Base-by-base conservation (phyloP, 495 filamentous ascomycete species). In the Aspergillus hancockii region DNA sequence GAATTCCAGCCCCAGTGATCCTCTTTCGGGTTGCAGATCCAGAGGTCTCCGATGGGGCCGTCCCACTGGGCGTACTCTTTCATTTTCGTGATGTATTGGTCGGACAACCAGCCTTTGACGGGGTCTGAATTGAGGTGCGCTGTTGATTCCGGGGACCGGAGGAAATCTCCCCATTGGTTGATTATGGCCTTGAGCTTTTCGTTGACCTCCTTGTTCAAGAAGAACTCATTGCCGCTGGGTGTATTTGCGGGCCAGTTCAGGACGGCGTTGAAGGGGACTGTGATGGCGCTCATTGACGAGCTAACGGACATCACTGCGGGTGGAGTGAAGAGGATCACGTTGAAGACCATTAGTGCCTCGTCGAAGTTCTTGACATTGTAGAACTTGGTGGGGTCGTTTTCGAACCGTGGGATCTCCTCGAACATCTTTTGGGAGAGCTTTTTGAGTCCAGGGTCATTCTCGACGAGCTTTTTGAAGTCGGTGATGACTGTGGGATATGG, bases 211-310 rank as follows among this genome's bases (percentile, higher is more conserved):
- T 32, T 19, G 28, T 52, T 34, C 14, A 52, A 14, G 30, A 52
- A 52, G 21, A 52, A 32, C 6, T 18, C 49, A 21, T 52, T 19
- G 6, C 49, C 49, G 28, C 49, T 52, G 5, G 47, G 25, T 16
- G 47, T 50, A 50, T 50, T 50, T 13, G 47, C 47, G 30, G 47
- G 47, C 47, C 47, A 50, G 13, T 50, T 50, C 23, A 50, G 47
- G 14, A 50, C 47, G 3, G 47, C 47, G 18, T 50, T 50, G 6
- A 50, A 50, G 8, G 47, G 47, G 14, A 50, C 47, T 6, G 47
- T 50, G 12, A 50, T 50, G 25, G 22, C 47, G 6, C 47, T 50
- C 23, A 50, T 8, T 16, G 18, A 18, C 14, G 47, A 25, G 8
- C 13, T 31, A 2, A 31, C 13, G 14, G 47, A 7, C 4, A 25